Base-by-base conservation (phyloP, 2,329 filamentous ascomycete species). In the Aspergillus ochraceoroseus region DNA sequence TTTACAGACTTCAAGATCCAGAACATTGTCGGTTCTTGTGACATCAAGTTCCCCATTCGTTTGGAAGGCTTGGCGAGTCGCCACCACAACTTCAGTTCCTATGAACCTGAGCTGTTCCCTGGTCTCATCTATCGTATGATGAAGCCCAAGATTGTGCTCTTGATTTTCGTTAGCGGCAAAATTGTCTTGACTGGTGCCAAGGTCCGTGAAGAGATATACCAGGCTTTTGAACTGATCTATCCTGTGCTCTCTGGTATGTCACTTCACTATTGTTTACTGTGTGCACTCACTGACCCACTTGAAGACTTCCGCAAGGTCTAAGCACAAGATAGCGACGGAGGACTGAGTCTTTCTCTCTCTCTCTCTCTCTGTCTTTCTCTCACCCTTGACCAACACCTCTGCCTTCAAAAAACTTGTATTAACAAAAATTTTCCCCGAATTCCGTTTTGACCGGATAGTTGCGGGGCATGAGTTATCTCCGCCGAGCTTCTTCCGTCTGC, bases 101-200 rank as follows among this genome's bases (percentile, higher is more conserved):
- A 98, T 69, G 92, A 98, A 70, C 92, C 92, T 54, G 92, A 98
- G 65, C 70, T 98, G 66, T 98, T 96, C 79, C 92, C 92, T 61
- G 92, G 92, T 80, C 82, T 98, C 37, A 98, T 98, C 71, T 98
- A 98, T 72, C 88, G 92, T 66, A 98, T 98, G 92, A 95, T 96
- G 76, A 96, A 96, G 76, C 92, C 92, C 13, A 96, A 96, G 81
- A 95, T 96, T 55, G 90, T 96, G 38, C 81, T 96, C 17, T 74
- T 96, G 62, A 95, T 98, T 68, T 96, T 96, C 73, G 90, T 96
- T 59, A 92, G 85, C 60, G 92, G 90, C 62, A 96, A 96, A 78
- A 96, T 96, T 48, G 92, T 96, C 59, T 77, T 96, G 63, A 96
- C 92, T 28, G 92, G 92, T 61, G 92, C 92, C 54, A 96, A 98